Conservation (phyloP, 495 filamentous ascomycete species). For the Glonium stellatum region DNA sequence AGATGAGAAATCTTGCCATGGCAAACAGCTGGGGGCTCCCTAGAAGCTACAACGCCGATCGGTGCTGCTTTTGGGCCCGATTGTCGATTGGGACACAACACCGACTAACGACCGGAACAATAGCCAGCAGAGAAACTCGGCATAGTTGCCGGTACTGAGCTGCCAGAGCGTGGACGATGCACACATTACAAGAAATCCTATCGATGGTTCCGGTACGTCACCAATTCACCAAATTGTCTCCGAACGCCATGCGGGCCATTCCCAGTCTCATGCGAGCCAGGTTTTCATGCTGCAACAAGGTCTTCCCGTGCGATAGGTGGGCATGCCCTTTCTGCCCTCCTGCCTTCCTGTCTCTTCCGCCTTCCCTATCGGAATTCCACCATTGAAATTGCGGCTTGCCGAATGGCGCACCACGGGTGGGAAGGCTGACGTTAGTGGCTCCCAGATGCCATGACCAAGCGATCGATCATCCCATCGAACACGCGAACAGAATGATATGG, state of each 20-base stretch:
- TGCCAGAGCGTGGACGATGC: slow-evolving; percentile 70
- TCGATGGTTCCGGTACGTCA: slow-evolving; percentile 69
- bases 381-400: not conserved
- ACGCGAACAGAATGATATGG: slow-evolving; percentile 87
- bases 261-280: slow-evolving; percentile 20
- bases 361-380: not conserved
- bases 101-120: not conserved
- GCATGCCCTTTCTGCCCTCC: slow-evolving; percentile 12
- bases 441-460: slow-evolving; percentile 66
- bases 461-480: slow-evolving; percentile 69
- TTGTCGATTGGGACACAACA: not conserved
- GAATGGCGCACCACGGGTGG: not conserved
- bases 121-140: slow-evolving; percentile 58
- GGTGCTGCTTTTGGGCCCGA: too few relatives aligned
- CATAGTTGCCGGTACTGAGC: slow-evolving; percentile 69
- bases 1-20: too few relatives aligned
- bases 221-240: slow-evolving; percentile 37
- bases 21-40: too few relatives aligned
- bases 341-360: slow-evolving; percentile 6
- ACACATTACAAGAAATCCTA: slow-evolving; percentile 71
- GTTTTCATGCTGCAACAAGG: slow-evolving; percentile 58
- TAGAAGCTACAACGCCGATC: too few relatives aligned
- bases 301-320: slow-evolving; percentile 71
- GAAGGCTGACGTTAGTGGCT: not conserved
- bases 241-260: slow-evolving; percentile 37